A percentile compares a stretch with the other conserved stretches of the same genome.
phyloP scores from a whole-genome alignment of 140 eudicot species.

The Cichorium intybus region DNA sequence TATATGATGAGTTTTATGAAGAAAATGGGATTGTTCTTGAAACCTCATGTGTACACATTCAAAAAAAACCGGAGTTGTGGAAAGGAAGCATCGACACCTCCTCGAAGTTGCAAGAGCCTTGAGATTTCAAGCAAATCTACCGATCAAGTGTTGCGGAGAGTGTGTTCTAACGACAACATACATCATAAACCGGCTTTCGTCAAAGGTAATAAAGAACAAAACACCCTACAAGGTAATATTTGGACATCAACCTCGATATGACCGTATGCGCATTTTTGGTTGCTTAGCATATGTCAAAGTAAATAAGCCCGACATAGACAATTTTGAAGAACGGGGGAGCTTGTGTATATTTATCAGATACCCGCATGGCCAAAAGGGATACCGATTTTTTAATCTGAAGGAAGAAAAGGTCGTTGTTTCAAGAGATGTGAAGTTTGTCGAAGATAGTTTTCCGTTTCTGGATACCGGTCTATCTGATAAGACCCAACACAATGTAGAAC shows the following conservation, averaged over 20 bases:
- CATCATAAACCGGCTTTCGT: no score
- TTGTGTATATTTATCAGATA: background rate
- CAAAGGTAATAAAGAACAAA: background rate
- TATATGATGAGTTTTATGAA: background rate
- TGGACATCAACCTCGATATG: background rate
- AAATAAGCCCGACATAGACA: background rate
- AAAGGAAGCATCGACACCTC: background rate
- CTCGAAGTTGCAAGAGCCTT: conserved; percentile 2
- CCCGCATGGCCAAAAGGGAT: background rate
- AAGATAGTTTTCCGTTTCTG: background rate
- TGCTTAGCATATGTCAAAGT: background rate
- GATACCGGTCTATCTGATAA: no score
- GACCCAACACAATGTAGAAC: no score
- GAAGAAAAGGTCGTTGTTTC: background rate
- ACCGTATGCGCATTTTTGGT: background rate
- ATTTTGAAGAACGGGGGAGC: background rate
- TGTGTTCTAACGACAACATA: background rate
- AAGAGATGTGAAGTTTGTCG: background rate
- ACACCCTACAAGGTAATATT: background rate
- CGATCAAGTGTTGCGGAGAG: background rate
- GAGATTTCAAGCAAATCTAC: background rate
- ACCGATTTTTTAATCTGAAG: background rate
- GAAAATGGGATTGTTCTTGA: background rate
- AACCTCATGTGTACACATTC: background rate
- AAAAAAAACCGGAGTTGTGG: background rate